Base-by-base conservation (phyloP, 2,329 filamentous ascomycete species). In the Neonectria neomacrospora region DNA sequence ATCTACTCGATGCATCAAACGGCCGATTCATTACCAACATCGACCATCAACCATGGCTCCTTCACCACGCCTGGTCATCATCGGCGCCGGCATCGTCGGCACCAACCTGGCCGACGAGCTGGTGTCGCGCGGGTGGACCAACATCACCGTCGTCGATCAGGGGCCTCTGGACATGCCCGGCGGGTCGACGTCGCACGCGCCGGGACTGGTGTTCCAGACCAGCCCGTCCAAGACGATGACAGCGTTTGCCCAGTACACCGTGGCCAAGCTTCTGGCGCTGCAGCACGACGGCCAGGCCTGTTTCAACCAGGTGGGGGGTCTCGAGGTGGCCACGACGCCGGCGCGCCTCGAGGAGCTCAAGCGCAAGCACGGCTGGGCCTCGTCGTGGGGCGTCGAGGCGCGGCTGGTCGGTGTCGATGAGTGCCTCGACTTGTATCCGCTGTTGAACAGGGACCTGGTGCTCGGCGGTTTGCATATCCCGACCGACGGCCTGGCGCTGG, bases 131-230 rank as follows among this genome's bases (percentile, higher is more conserved):
- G 88, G 88, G 79, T 90, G 88, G 87, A 83, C 74, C 57, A 76
- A 89, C 73, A 87, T 90, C 74, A 90, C 87, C 18, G 87, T 90
- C 53, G 77, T 90, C 65, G 88, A 90, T 67, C 88, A 90, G 74
- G 88, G 88, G 0, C 88, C 88, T 3, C 74, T 90, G 66, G 77
- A 80, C 61, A 85, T 90, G 82, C 88, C 88, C 0, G 88, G 88
- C 26, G 88, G 88, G 47, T 90, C 88, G 28, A 90, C 88, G 7
- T 90, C 87, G 7, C 88, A 90, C 66, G 88, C 88, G 5, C 88
- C 88, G 0, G 88, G 88, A 0, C 80, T 90, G 3, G 87, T 90
- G 0, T 90, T 89, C 69, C 87, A 90, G 71, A 89, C 86, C 8
- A 89, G 85, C 54, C 74, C 79, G 1, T 86, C 83, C 51, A 87